Evolutionary conservation across 2,329 filamentous ascomycete species (phyloP), one percentile per base, ranked within the genome.

Genomic region (Penicillium sp.): DNA sequence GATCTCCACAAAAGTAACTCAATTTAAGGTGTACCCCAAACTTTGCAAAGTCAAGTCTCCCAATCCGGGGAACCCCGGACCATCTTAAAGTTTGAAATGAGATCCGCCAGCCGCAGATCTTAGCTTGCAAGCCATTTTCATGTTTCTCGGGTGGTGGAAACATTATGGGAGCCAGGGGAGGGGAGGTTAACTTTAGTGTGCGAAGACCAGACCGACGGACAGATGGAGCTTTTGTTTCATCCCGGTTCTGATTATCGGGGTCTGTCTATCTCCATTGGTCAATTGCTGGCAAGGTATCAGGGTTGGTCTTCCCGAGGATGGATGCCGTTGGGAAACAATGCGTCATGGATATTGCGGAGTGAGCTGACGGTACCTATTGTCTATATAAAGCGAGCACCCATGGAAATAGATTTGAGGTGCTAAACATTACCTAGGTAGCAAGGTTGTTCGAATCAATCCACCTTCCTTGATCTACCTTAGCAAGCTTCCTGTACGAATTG

Each of bases 1-100:
- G 55, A 46, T 56, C 49, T 50, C 55, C 55, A 57, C 55, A 24
- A 33, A 10, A 13, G 31, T 44, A 39, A 49, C 33, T 53, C 22
- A 47, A 53, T 41, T 51, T 27, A 6, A n/a, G 19, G 35, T 19
- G 13, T 41, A 31, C 33, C 19, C 18, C 22, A 40, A 56, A 31
- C 31, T 31, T 6, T 31, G 7, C 31, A 31, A 31, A 31, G 16
- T 10, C 27, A 9, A 24, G n/a, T 37, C 39, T 27, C 41, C 49
- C 41, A 18, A 46, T 57, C 33, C 37, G 54, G 47, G 46, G 37
- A 50, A 51, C 54, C 46, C 49, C 55, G 47, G 49, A 52, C 46
- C 16, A 35, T 36, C 31, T 53, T 40, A 31, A 46, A n/a, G 40
- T 18, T 44, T 49, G 7, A 14, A 35, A 37, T 13, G 18, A 24